Evolutionary conservation across 441 rosid species (phyloP), one percentile per base, ranked within the genome.

Genomic region (Iberis amara): DNA sequence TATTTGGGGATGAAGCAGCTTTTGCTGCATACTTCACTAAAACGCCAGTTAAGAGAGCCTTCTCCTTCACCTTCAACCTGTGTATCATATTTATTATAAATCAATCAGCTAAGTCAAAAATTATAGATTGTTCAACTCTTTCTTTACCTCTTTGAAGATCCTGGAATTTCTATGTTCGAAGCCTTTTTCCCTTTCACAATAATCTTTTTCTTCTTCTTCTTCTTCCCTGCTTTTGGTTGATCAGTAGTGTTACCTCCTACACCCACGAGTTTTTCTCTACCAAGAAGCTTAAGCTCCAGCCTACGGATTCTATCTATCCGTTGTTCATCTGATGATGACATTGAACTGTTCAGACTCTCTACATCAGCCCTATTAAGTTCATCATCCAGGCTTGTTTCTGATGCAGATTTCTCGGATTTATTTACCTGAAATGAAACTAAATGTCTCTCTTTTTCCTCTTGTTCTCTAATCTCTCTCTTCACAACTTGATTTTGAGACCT

Each of bases 61-160:
- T 85, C 77, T 90, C 98, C 76, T 73, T 79, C 60, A 81, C 45
- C 76, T 71, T 82, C 68, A 90, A 70, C 72, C 92, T 90, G 58
- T 36, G 76, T 76, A 63, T 39, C 33, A 28, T 18, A 3, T 36
- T 46, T 7, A 11, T 0, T 15, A 28, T 7, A 42, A 9, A 40
- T 9, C 27, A 40, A 49, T 43, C 31, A 49, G 35, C 15, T 12
- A 18, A 13, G 23, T 40, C n/a, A 47, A 12, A 40, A 7, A 7
- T 1, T n/a, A 5, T 8, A 23, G 7, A 47, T 39, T 13, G n/a
- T 43, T 40, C 1, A 9, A 11, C 10, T 42, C 4, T 26, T 7
- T 7, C 0, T 4, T 68, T 60, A 86, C 91, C 89, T 79, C 69
- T 77, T 85, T 33, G 89, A 79, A 47, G 89, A 86, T 65, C 85